A percentile compares a stretch with the other conserved stretches of the same genome.
Conservation (phyloP, 179 eudicot species). For the Pouteria campechiana region DNA sequence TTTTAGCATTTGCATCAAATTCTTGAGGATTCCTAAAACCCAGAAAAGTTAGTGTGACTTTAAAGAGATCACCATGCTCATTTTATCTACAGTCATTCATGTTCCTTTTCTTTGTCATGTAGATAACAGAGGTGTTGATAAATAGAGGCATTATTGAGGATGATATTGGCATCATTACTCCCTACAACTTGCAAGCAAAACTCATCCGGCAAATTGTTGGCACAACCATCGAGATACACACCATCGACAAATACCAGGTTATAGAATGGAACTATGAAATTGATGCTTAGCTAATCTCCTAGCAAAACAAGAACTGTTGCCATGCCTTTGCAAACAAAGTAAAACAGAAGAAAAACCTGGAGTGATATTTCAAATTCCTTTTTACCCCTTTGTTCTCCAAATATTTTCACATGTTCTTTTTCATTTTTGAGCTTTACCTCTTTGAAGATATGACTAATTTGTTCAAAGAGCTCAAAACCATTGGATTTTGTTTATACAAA, state of each 20-base stretch:
- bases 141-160: slow-evolving; percentile 54
- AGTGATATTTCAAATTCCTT: too few species aligned
- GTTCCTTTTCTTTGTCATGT: slow-evolving; percentile 4
- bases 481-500: too few species aligned
- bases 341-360: too few species aligned
- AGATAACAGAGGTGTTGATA: slow-evolving; percentile 51
- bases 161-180: slow-evolving; percentile 84
- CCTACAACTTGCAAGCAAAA: slow-evolving; percentile 84
- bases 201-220: slow-evolving; percentile 46
- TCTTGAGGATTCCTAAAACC: too few species aligned
- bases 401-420: not conserved
- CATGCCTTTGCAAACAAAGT: too few species aligned
- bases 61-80: too few species aligned
- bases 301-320: too few species aligned
- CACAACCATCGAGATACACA: slow-evolving; percentile 75
- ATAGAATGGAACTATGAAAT: not conserved
- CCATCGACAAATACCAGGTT: slow-evolving; percentile 98
- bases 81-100: not conserved
- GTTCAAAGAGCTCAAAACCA: too few species aligned
- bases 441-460: not conserved
- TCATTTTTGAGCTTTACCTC: not conserved
- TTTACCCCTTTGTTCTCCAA: not conserved
- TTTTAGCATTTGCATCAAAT: too few species aligned
- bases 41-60: too few species aligned
- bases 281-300: too few species aligned